These are phyloP conservation scores for Amanita pallidorosea DNA, from an alignment of 768 basidiomycete genomes.

Conservation along the genomic window DNA sequence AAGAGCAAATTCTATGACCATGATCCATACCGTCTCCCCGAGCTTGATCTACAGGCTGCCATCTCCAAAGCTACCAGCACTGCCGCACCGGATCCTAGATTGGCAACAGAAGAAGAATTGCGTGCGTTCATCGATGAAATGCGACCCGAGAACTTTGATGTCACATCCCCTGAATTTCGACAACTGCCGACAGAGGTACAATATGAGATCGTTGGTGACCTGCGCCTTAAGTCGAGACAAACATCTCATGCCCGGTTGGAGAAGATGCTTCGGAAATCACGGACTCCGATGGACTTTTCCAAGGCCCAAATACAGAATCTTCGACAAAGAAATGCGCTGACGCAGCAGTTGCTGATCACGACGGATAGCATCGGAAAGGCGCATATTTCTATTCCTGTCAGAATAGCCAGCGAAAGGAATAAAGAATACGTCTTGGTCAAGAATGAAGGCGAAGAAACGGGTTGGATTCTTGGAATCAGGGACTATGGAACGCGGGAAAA, in stretches of 20 bases:
- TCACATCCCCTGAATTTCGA: slow-evolving; percentile 80
- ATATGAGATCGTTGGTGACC: slow-evolving; percentile 96
- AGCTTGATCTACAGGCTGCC: slow-evolving; percentile 57
- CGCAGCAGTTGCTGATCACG: slow-evolving; percentile 85
- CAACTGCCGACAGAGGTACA: slow-evolving; percentile 93
- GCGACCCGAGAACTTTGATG: slow-evolving; percentile 91
- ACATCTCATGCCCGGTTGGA: slow-evolving; percentile 87
- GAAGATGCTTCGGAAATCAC: slow-evolving; percentile 73
- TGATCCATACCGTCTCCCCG: slow-evolving; percentile 91
- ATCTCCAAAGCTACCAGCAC: slow-evolving; percentile 53
- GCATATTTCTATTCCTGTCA: slow-evolving; percentile 80
- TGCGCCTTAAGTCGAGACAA: slow-evolving; percentile 89
- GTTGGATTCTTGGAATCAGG: slow-evolving; percentile 90
- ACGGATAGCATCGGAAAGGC: slow-evolving; percentile 91
- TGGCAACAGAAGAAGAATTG: slow-evolving; percentile 95
- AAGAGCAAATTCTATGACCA: slow-evolving; percentile 62
- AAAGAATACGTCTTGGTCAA: slow-evolving; percentile 92
- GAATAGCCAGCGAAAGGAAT: slow-evolving; percentile 93
- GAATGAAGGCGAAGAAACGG: slow-evolving; percentile 78
- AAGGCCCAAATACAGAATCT: slow-evolving; percentile 92
- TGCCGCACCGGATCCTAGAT: slow-evolving; percentile 70
- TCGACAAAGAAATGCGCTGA: slow-evolving; percentile 79
- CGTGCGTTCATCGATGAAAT: slow-evolving; percentile 91
- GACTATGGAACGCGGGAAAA: slow-evolving; percentile 69
- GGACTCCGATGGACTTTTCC: slow-evolving; percentile 89